Conservation (phyloP, 116 monocot species). For the Papilionanthe hybrid region DNA sequence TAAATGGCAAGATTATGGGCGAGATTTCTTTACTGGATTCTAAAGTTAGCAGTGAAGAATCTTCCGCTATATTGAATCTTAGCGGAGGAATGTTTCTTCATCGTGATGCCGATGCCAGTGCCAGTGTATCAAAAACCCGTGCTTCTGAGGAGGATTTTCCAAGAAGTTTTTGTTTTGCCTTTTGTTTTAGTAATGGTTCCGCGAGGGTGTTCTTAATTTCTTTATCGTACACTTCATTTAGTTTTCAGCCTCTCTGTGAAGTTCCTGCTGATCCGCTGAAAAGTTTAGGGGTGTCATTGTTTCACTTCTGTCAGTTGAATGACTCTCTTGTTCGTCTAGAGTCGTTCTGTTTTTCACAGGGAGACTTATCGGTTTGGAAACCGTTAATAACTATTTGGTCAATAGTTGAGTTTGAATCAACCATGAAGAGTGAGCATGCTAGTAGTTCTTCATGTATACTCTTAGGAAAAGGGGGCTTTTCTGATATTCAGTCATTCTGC, state of each 20-base stretch:
- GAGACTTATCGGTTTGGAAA: conserved; percentile 47
- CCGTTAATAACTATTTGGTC: conserved; percentile 68
- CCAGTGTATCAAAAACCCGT: conserved; percentile 10
- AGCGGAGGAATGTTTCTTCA: conserved; percentile 57
- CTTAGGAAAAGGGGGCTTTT: conserved; percentile 55
- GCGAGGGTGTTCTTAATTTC: conserved; percentile 41
- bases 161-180: conserved; percentile 31
- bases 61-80: conserved; percentile 5
- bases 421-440: not conserved
- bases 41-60: conserved; percentile 28
- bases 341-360: conserved; percentile 28
- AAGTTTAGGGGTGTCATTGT: conserved; percentile 4
- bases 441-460: conserved; percentile 15
- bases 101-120: not conserved
- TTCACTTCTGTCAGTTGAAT: conserved; percentile 50
- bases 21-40: conserved; percentile 33
- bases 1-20: conserved; percentile 31
- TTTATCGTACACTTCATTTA: conserved; percentile 13
- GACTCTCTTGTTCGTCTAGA: conserved; percentile 41
- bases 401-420: conserved; percentile 17
- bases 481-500: conserved; percentile 7
- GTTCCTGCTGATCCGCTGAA: conserved; percentile 31
- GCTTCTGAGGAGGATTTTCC: conserved; percentile 12
- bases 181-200: conserved; percentile 63
- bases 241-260: conserved; percentile 37